Evolutionary conservation across 805 yeast species (phyloP), one percentile per base, ranked within the genome.

Genomic region (Kluyveromyces lactis): DNA sequence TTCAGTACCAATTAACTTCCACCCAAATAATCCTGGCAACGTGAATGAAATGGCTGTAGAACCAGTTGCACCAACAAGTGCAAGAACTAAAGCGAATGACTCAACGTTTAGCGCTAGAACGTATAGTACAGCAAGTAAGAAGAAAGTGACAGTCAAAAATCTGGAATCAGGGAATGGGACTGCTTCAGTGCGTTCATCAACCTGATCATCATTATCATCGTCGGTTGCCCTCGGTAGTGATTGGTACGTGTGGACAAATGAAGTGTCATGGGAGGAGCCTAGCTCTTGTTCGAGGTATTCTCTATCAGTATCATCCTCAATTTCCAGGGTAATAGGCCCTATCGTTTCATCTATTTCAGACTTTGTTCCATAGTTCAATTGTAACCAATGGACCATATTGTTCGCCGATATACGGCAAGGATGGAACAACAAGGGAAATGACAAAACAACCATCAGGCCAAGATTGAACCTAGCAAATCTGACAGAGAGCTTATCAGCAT

Each of bases 21-120:
- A 86, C 3, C 90, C 95, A 55, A 87, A 86, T 17, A 86, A 64
- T 0, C 96, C 96, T 0, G 97, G 97, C 34, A 87, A 68, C 21
- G 86, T 86, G 55, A 87, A 87, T 10, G 95, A 86, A 38, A 89
- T 86, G 4, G 95, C 76, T 0, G 96, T 87, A 1, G 95, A 85
- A 0, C 96, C 96, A 0, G 95, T 86, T 1, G 95, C 84, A 2
- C 97, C 97, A 3, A 87, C 95, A 47, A 87, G 67, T 1, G 95
- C 87, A 48, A 87, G 65, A 11, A 89, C 89, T 34, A 79, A 73
- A 19, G 90, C 95, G 49, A 87, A 74, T 0, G 95, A 85, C 11
- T 66, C 66, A 23, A 87, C 80, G 3, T 75, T 58, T 26, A 80
- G 62, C 0, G 96, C 92, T 8, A 81, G 65, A 1, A 66, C 40